Conservation (phyloP, 306 rosid species). For the Fragaria vesca region DNA sequence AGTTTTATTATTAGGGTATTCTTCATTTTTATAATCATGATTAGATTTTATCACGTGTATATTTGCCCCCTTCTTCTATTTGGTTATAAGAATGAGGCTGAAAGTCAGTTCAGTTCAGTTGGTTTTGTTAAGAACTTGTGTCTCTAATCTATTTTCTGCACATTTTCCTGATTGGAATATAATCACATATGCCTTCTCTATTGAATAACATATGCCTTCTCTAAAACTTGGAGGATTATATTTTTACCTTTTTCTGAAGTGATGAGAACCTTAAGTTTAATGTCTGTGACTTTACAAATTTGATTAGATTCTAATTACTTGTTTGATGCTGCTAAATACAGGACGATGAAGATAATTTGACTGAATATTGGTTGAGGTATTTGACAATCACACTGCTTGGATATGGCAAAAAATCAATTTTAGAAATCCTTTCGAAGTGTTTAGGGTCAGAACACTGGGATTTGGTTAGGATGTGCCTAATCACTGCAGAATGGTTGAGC, state of each 20-base stretch:
- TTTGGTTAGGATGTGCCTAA: constrained; percentile 51
- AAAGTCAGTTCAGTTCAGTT: background rate
- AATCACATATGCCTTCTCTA: background rate
- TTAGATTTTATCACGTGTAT: background rate
- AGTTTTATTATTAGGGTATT: background rate
- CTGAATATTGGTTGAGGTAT: constrained; percentile 48
- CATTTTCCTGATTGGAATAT: background rate
- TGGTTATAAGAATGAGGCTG: background rate
- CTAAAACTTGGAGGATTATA: background rate
- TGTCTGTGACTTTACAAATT: background rate
- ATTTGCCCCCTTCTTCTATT: background rate
- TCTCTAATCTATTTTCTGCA: background rate
- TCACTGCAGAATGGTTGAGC: constrained; percentile 72
- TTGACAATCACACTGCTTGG: constrained; percentile 50
- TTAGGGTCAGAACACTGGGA: constrained; percentile 48
- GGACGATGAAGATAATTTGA: constrained; percentile 52
- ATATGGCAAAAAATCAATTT: constrained; percentile 54
- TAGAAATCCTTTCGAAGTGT: constrained; percentile 53
- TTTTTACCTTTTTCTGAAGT: background rate
- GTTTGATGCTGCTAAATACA: constrained; percentile 21
- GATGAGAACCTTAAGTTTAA: background rate
- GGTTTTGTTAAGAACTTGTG: background rate
- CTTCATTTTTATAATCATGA: background rate
- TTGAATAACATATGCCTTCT: background rate
- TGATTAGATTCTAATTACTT: constrained; percentile 8